Evolutionary conservation across 2,329 filamentous ascomycete species (phyloP).

Genomic region (Plectosphaerella cucumerina): DNA sequence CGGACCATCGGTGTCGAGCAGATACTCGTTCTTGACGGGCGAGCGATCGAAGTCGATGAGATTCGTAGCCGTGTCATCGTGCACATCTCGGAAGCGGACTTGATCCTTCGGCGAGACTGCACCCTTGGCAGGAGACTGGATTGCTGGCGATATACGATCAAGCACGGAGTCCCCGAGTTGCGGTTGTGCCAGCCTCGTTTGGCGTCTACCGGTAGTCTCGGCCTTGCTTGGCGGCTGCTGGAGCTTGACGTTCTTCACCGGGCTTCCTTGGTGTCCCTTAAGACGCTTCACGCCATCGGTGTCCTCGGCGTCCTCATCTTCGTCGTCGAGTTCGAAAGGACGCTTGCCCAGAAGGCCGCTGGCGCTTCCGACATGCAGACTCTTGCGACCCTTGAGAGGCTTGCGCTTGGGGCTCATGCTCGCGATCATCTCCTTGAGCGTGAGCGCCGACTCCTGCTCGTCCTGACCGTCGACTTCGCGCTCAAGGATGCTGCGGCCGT

Average conservation of each 20-base stretch:
- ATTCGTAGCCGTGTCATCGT: constrained; percentile 38
- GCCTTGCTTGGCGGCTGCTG: constrained; percentile 65
- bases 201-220: constrained; percentile 59
- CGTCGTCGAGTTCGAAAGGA: constrained; percentile 64
- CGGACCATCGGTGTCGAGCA: constrained; percentile 43
- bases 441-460: constrained; percentile 60
- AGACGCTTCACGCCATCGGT: constrained; percentile 63
- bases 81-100: constrained; percentile 50
- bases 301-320: constrained; percentile 56
- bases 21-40: constrained; percentile 32
- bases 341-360: constrained; percentile 71
- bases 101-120: constrained; percentile 52
- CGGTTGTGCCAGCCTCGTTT: constrained; percentile 39
- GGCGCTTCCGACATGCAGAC: constrained; percentile 70
- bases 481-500: constrained; percentile 50
- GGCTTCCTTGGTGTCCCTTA: constrained; percentile 68
- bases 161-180: too few species aligned
- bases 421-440: constrained; percentile 72
- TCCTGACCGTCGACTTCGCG: constrained; percentile 46
- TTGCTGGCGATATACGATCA: background rate
- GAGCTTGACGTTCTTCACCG: constrained; percentile 70
- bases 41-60: constrained; percentile 41
- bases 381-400: constrained; percentile 64
- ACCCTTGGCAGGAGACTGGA: constrained; percentile 41
- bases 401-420: constrained; percentile 74